Base-by-base conservation (phyloP, 1,139 yeast species). In the Kodamaea fungicola region DNA sequence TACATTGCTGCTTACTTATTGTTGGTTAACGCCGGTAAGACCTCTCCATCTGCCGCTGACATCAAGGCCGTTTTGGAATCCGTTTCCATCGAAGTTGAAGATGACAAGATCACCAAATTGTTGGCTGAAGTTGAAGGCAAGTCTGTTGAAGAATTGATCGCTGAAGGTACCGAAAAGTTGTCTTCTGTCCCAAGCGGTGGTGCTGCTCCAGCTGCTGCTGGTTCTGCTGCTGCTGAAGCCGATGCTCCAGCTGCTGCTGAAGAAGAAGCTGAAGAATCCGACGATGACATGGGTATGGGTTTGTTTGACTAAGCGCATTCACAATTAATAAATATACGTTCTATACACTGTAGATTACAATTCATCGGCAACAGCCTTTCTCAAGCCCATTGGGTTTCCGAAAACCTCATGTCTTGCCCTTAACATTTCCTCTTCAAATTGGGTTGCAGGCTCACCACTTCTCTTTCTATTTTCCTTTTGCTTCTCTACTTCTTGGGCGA, bases 181-280 rank as follows among this genome's bases (percentile, higher is more conserved):
- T 90, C 97, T 57, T 78, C 97, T 52, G 96, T 90, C 55, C 97
- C 98, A 74, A 65, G 96, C 67, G 98, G 96, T 72, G 97, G 92
- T 76, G 90, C 96, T 64, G 90, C 90, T 65, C 78, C 87, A 57
- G 76, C 86, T 61, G 76, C 78, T 58, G 76, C 76, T 62, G 80
- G 74, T 59, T 80, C 78, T 63, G 82, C 83, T 59, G 80, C 83
- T 57, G 77, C 80, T 54, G 76, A 74, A 59, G 81, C 68, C 59
- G 87, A 71, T 59, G 83, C 76, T 50, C 88, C 75, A 51, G 83
- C 64, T 47, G 85, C 70, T 44, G 95, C 76, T 52, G 95, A 71
- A 47, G 95, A 71, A 51, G 92, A 70, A 59, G 85, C 62, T 50
- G 84, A 70, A 57, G 75, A 67, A 50, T 75, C 69, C 55, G 85